Base-by-base conservation (phyloP, 495 filamentous ascomycete genomes). In the Annulohypoxylon moriforme region DNA sequence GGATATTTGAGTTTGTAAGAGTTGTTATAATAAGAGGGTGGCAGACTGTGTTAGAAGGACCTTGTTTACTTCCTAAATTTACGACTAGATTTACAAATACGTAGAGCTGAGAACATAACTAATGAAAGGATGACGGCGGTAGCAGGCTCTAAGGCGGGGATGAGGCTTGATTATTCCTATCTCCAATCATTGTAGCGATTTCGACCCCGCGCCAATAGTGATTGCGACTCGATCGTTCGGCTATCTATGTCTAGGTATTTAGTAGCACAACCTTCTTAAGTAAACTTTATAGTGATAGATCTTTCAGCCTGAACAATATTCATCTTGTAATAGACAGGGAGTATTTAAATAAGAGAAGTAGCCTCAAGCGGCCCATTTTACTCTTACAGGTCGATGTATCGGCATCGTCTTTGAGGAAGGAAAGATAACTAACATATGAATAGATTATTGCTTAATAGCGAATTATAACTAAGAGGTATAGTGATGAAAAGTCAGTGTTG, bases 171-270 rank as follows among this genome's bases (percentile, higher is more conserved):
- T 40, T 58, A n/a, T 14, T 40, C 14, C 36, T 25, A 24, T 58
- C 55, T 58, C 33, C 55, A 58, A 58, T 58, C 18, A 58, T 29
- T 42, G 20, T 2, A 20, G 16, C 16, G 40, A 8, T 20, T 58
- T 8, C 9, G 13, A 36, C 55, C 55, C 55, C 55, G 20, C 55
- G 31, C 9, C 1, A 22, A n/a, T n/a, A n/a, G 34, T 6, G 8
- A 16, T 16, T 16, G 42, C 2, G 1, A 55, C 20, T 10, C 4
- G 5, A 38, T 57, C 16, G 16, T 57, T 38, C 2, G 27, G 27
- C 27, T 29, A 29, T 29, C 27, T 29, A n/a, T n/a, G n/a, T n/a
- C n/a, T n/a, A n/a, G n/a, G n/a, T n/a, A n/a, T n/a, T n/a, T n/a
- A 6, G 27, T 29, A 29, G 6, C 27, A 29, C 27, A 29, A 29